Evolutionary conservation across 2,329 filamentous ascomycete genomes (phyloP).

Genomic region (Pestalotiopsis sp.): DNA sequence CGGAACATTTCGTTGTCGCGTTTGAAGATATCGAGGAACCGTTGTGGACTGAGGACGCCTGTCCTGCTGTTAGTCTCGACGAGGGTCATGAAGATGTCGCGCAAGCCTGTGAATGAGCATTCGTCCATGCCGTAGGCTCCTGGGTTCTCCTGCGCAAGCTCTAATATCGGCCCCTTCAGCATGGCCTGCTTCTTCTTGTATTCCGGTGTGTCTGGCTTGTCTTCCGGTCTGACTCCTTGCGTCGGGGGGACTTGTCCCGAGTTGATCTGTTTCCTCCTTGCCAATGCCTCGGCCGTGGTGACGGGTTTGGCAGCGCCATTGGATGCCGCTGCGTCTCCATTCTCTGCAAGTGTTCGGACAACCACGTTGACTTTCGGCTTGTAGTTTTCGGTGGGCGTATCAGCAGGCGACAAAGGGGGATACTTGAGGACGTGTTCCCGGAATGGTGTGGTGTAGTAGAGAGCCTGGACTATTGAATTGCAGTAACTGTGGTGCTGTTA

Average conservation of each 20-base stretch:
- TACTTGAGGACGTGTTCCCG: conserved; percentile 94
- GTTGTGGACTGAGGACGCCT: conserved; percentile 88
- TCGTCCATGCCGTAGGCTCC: conserved; percentile 89
- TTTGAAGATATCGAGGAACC: conserved; percentile 92
- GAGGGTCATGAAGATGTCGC: conserved; percentile 93
- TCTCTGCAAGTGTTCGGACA: conserved; percentile 58
- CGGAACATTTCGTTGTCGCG: conserved; percentile 97
- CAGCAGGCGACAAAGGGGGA: conserved; percentile 71
- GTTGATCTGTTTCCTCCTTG: conserved; percentile 58
- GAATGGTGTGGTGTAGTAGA: conserved; percentile 94
- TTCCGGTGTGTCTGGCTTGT: conserved; percentile 92
- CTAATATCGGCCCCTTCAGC: conserved; percentile 82
- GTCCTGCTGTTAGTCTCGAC: conserved; percentile 81
- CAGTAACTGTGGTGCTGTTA: conserved; percentile 71
- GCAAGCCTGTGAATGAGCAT: conserved; percentile 89
- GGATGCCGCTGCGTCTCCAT: conserved; percentile 48
- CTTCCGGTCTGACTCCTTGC: conserved; percentile 72
- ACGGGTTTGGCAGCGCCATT: conserved; percentile 54
- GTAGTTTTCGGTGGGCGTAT: conserved; percentile 64
- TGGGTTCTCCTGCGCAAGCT: conserved; percentile 81
- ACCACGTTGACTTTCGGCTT: conserved; percentile 61
- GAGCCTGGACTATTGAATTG: conserved; percentile 96
- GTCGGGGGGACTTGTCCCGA: conserved; percentile 57
- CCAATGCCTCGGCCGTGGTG: conserved; percentile 58
- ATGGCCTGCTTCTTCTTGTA: conserved; percentile 98